phyloP scores from a whole-genome alignment of 371 early-diverging fungal genomes.

The Rhizopus sp. region DNA sequence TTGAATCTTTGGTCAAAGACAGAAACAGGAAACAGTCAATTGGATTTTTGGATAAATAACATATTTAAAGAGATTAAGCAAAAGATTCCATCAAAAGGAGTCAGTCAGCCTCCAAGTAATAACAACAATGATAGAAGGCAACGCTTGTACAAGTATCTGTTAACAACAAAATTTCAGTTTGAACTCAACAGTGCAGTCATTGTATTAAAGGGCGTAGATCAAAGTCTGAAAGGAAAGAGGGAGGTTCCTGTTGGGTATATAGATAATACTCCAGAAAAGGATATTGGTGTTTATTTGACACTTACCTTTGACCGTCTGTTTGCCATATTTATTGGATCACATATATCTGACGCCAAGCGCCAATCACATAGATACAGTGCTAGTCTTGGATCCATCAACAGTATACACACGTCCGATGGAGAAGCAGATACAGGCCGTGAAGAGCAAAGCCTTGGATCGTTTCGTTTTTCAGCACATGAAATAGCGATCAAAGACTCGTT shows the following conservation, averaged over 20 bases:
- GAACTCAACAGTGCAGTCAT: slow-evolving; percentile 5
- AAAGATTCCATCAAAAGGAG: background rate
- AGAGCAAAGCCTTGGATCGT: slow-evolving; percentile 10
- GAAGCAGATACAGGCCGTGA: slow-evolving; percentile 6
- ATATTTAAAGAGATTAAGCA: slow-evolving; percentile 5
- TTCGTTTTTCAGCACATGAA: slow-evolving; percentile 17
- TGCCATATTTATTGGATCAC: slow-evolving; percentile 29
- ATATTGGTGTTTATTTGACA: slow-evolving; percentile 14
- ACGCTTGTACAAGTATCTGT: background rate
- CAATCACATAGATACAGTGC: slow-evolving; percentile 1
- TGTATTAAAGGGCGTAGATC: slow-evolving; percentile 32
- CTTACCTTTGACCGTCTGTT: slow-evolving; percentile 18
- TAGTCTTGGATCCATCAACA: slow-evolving; percentile 1
- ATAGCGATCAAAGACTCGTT: slow-evolving; percentile 19
- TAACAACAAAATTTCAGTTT: background rate
- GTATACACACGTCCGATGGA: background rate
- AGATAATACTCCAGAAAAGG: slow-evolving; percentile 43
- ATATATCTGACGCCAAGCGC: slow-evolving; percentile 12
- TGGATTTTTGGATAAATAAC: slow-evolving; percentile 28
- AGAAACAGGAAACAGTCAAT: slow-evolving; percentile 3
- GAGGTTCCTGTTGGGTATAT: slow-evolving; percentile 30
- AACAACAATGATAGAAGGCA: background rate
- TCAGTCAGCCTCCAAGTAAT: background rate
- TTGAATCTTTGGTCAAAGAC: slow-evolving; percentile 21
- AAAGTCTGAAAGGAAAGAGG: slow-evolving; percentile 31